phyloP scores from a whole-genome alignment of 2,329 filamentous ascomycete genomes.

The Aspergillus spinulosporus region DNA sequence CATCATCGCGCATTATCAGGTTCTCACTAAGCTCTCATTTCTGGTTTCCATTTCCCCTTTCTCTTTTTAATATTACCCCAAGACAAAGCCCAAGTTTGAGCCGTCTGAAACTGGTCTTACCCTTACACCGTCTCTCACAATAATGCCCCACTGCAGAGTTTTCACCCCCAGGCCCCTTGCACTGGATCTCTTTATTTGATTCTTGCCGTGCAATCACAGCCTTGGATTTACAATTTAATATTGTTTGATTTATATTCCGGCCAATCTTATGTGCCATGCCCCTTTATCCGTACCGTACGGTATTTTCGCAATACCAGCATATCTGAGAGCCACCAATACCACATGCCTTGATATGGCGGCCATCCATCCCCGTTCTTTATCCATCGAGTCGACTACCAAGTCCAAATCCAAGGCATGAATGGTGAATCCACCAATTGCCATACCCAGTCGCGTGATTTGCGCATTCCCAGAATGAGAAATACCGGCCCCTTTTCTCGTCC shows the following conservation, averaged over 20 bases:
- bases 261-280: not conserved
- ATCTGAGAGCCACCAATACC: not conserved
- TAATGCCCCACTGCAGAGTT: slow-evolving; percentile 23
- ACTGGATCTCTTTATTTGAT: slow-evolving; percentile 13
- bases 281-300: slow-evolving; percentile 16
- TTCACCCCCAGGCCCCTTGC: slow-evolving; percentile 22
- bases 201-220: slow-evolving; percentile 9
- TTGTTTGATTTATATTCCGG: slow-evolving; percentile 8
- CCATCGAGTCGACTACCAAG: not conserved
- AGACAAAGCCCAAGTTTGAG: no score
- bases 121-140: not conserved
- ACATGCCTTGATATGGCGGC: not conserved
- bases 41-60: not conserved
- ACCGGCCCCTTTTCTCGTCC: no score
- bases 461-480: not conserved
- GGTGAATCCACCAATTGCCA: not conserved
- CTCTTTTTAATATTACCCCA: no score
- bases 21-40: not conserved
- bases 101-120: slow-evolving; percentile 6
- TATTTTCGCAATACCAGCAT: slow-evolving; percentile 1
- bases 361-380: not conserved
- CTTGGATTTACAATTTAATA: slow-evolving; percentile 1
- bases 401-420: not conserved
- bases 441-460: slow-evolving; percentile 1
- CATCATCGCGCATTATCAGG: not conserved